Base-by-base conservation (phyloP, 768 basidiomycete genomes). In the Leccinum broughii region DNA sequence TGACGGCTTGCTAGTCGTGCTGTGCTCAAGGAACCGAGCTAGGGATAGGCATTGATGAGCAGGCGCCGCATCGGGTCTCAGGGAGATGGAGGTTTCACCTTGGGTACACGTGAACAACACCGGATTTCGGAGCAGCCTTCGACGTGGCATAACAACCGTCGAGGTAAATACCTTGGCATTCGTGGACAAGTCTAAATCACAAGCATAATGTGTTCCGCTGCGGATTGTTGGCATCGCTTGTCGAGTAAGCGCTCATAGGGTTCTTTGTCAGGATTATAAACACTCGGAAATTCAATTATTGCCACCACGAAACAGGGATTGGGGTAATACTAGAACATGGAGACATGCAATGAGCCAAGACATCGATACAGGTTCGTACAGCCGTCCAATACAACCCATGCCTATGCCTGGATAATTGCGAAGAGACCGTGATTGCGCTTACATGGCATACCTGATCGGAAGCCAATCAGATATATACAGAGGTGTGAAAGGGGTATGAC, bases 371-470 rank as follows among this genome's bases (percentile, higher is more conserved):
- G 63, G 56, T 66, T 65, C 55, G 48, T 68, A 74, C 73, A 70
- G 59, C 72, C 65, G 57, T 65, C 64, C 57, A 62, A 68, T 65
- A 75, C 69, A 74, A 75, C 65, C 62, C 70, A 66, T 67, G 54
- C 61, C 61, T 51, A 69, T 61, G 35, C 63, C 54, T 44, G 54
- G 49, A 60, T 61, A 62, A 64, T 66, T 66, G 70, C 59, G 63
- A 55, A 56, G 56, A 30, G 46, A 72, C 72, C 59, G 41, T 44
- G 67, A 52, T 68, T 62, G 57, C 69, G 66, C 4, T 75, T 84
- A 85, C 84, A 86, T 85, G 64, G 85, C 80, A 64, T 81, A 81
- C 66, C 79, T 81, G 32, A 26, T 26, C 13, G 4, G 46, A 30
- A 54, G 22, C 15, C 24, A 17, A 56, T 66, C 28, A 64, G 60